These are phyloP conservation scores for Plenodomus lindquistii DNA, from an alignment of 2,329 filamentous ascomycete genomes.

Conservation along the genomic window DNA sequence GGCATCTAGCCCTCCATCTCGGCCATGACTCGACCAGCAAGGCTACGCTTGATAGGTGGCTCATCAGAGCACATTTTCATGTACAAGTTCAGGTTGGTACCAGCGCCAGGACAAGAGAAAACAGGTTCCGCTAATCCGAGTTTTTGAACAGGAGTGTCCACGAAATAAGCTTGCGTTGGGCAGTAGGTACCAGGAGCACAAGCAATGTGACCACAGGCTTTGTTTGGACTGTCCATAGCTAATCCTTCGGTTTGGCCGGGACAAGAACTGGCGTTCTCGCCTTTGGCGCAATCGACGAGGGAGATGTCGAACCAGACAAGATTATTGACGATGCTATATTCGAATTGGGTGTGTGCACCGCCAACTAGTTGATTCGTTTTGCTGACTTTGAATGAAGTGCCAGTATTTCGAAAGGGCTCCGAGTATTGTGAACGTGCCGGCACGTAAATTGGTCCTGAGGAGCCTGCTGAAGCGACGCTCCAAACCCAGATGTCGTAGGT, in stretches of 20 bases:
- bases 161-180: constrained; percentile 30
- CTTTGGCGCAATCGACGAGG: constrained; percentile 32
- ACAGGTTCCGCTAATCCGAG: constrained; percentile 28
- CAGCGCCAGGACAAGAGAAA: constrained; percentile 21
- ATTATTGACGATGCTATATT: constrained; percentile 25
- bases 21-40: constrained; percentile 24
- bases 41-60: constrained; percentile 24
- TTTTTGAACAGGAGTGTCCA: constrained; percentile 24
- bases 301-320: constrained; percentile 35
- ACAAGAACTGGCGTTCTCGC: constrained; percentile 21
- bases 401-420: constrained; percentile 21
- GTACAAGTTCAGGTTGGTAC: constrained; percentile 21
- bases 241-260: constrained; percentile 28
- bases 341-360: constrained; percentile 32
- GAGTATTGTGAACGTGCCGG: constrained; percentile 22
- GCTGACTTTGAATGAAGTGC: constrained; percentile 31
- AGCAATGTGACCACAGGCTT: constrained; percentile 14
- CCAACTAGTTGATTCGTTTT: constrained; percentile 21
- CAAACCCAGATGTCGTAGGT: constrained; percentile 32
- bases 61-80: constrained; percentile 27
- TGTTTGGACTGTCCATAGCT: constrained; percentile 17
- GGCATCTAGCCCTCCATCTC: neutral
- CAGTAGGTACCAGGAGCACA: constrained; percentile 28
- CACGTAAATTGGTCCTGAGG: constrained; percentile 12
- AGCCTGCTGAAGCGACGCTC: constrained; percentile 18